These are phyloP conservation scores for Pseudopithomyces maydicus DNA, from an alignment of 2,329 filamentous ascomycete genomes.

Conservation along the genomic window DNA sequence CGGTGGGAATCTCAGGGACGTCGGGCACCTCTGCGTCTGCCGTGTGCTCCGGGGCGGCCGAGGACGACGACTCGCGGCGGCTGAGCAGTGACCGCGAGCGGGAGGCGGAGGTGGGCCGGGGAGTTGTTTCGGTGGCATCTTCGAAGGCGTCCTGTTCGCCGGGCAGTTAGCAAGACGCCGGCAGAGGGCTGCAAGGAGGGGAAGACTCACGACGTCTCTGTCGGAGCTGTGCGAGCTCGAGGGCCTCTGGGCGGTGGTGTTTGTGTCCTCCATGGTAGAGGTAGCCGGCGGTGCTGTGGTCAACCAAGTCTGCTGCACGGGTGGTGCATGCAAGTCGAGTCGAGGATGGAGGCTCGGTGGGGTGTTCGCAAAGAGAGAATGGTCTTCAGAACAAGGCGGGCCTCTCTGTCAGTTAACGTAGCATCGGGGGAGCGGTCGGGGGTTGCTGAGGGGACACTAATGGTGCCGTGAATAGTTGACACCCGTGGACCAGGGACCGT, in stretches of 20 bases:
- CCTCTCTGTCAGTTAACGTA: slow-evolving; percentile 2
- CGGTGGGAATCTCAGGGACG: slow-evolving; percentile 23
- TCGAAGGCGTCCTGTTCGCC: slow-evolving; percentile 74
- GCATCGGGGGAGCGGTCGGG: slow-evolving; percentile 9
- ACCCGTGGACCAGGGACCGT: slow-evolving; percentile 6
- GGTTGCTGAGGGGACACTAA: slow-evolving; percentile 11
- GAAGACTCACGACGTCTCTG: slow-evolving; percentile 30
- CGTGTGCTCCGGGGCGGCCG: slow-evolving; percentile 29
- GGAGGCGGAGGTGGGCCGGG: slow-evolving; percentile 44
- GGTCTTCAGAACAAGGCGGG: slow-evolving; percentile 1
- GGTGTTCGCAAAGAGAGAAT: slow-evolving; percentile 8
- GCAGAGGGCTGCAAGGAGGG: not conserved
- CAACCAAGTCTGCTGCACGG: slow-evolving; percentile 20
- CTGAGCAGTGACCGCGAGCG: slow-evolving; percentile 61
- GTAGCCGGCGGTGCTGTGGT: not conserved
- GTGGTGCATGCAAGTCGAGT: slow-evolving; percentile 11
- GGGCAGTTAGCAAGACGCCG: slow-evolving; percentile 11
- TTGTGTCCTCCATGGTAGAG: slow-evolving; percentile 27
- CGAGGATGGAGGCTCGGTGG: not conserved
- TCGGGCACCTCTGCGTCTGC: slow-evolving; percentile 22
- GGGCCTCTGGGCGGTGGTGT: slow-evolving; percentile 21
- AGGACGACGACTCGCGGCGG: slow-evolving; percentile 39
- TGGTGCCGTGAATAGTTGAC: slow-evolving; percentile 9
- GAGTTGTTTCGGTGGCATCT: slow-evolving; percentile 70
- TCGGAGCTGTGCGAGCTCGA: slow-evolving; percentile 40